Conservation (phyloP, 768 basidiomycete genomes). For the Aureoboletus auriporus region DNA sequence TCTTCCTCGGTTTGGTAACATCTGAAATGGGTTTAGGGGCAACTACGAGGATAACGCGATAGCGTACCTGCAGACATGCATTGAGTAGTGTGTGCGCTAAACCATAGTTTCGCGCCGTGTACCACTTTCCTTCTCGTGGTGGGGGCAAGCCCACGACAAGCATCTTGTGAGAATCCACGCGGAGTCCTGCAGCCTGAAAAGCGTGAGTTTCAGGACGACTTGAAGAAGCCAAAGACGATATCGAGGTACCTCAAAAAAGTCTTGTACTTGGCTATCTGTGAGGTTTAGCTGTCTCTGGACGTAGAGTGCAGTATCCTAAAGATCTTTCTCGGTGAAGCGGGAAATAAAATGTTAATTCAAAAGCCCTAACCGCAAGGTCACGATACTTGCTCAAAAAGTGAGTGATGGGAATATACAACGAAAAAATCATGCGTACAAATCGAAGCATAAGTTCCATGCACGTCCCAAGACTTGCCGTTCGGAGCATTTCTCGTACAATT, state of each 20-base stretch:
- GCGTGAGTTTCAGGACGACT: not conserved
- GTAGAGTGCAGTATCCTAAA: constrained; percentile 42
- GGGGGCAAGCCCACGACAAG: constrained; percentile 44
- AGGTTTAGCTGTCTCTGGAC: constrained; percentile 40
- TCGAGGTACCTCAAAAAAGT: constrained; percentile 40
- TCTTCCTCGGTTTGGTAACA: constrained; percentile 39
- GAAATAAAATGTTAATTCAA: not conserved
- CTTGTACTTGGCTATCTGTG: constrained; percentile 38
- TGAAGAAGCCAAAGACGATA: not conserved
- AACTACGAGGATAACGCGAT: not conserved
- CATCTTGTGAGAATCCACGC: constrained; percentile 37
- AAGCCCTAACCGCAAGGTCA: constrained; percentile 33
- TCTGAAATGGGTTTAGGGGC: constrained; percentile 21
- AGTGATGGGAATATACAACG: not conserved
- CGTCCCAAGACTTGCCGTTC: constrained; percentile 33
- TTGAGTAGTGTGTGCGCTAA: constrained; percentile 38
- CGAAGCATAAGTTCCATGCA: constrained; percentile 34
- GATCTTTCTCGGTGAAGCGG: not conserved
- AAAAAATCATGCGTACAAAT: constrained; percentile 23
- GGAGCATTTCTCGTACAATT: constrained; percentile 34
- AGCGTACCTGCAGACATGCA: constrained; percentile 34
- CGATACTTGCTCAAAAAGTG: constrained; percentile 31
- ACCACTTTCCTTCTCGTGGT: constrained; percentile 31
- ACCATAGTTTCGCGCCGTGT: constrained; percentile 40
- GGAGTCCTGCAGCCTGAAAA: constrained; percentile 36